Percentiles rank a stretch among this genome's conserved stretches.
phyloP scores from a whole-genome alignment of 2,329 filamentous ascomycete genomes.

The Polytolypa hystricis region DNA sequence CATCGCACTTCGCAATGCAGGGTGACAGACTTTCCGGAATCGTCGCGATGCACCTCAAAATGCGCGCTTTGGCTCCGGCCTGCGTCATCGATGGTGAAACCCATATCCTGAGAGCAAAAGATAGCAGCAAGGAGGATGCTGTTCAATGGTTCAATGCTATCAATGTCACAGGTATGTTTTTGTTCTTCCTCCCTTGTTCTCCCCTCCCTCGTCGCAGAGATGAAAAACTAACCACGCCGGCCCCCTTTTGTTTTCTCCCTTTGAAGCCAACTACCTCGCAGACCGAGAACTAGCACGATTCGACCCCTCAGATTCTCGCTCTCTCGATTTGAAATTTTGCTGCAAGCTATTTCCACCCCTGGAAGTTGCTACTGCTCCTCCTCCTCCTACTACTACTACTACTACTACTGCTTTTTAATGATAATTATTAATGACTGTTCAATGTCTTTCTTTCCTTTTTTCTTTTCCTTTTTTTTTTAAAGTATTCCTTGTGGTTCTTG shows the following conservation, averaged over 20 bases:
- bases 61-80: slow-evolving; percentile 40
- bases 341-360: no score
- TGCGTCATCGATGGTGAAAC: slow-evolving; percentile 27
- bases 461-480: neutral
- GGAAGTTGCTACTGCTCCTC: no score
- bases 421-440: no score
- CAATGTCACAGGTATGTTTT: no score
- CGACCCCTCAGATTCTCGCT: slow-evolving; percentile 30
- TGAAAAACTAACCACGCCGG: no score
- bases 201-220: no score
- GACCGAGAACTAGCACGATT: slow-evolving; percentile 28
- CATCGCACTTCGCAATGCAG: slow-evolving; percentile 42
- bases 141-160: slow-evolving; percentile 33
- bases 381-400: no score
- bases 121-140: slow-evolving; percentile 28
- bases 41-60: slow-evolving; percentile 46
- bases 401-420: no score
- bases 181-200: no score
- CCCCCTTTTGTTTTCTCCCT: no score
- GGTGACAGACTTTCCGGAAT: slow-evolving; percentile 49
- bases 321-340: slow-evolving; percentile 30
- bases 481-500: neutral
- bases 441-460: neutral
- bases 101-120: slow-evolving; percentile 27
- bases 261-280: slow-evolving; percentile 27